Percentiles rank a stretch among this genome's conserved stretches.
These are phyloP conservation scores for Ustilago lituana DNA, from an alignment of 1,284 basidiomycete species.

Conservation along the genomic window DNA sequence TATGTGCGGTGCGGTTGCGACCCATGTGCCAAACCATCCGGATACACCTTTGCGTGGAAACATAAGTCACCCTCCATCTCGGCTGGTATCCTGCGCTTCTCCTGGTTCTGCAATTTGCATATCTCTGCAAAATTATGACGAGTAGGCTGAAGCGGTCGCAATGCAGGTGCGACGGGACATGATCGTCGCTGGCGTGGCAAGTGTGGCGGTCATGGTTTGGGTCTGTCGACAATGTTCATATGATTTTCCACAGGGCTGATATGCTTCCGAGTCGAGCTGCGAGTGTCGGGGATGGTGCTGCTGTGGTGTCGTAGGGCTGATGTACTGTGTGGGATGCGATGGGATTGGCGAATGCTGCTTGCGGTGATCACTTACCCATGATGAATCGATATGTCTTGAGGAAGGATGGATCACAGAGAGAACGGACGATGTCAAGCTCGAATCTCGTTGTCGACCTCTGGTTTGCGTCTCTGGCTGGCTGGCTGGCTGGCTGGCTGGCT, in stretches of 20 bases:
- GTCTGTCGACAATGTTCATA: background rate
- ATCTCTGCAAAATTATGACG: no score
- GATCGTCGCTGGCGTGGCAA: constrained; percentile 1
- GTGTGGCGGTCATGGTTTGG: background rate
- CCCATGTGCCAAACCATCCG: no score
- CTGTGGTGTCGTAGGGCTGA: constrained; percentile 5
- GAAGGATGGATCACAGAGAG: constrained; percentile 50
- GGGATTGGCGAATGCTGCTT: constrained; percentile 24
- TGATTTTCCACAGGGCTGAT: background rate
- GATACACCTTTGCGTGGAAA: no score
- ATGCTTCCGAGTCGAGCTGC: background rate
- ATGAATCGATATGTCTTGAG: constrained; percentile 56
- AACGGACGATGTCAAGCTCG: constrained; percentile 48
- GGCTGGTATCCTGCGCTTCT: no score
- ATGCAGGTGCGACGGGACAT: no score
- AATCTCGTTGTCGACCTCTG: constrained; percentile 22
- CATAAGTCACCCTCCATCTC: no score
- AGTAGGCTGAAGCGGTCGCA: no score
- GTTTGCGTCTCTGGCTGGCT: constrained; percentile 2
- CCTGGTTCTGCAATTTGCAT: no score
- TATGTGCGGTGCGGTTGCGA: no score
- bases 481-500: background rate
- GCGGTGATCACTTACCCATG: constrained; percentile 50
- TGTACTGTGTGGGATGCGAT: constrained; percentile 16
- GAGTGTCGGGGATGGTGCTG: constrained; percentile 11